phyloP scores from a whole-genome alignment of 202 grass and related monocot species.

The Schoenoplectus triqueter region DNA sequence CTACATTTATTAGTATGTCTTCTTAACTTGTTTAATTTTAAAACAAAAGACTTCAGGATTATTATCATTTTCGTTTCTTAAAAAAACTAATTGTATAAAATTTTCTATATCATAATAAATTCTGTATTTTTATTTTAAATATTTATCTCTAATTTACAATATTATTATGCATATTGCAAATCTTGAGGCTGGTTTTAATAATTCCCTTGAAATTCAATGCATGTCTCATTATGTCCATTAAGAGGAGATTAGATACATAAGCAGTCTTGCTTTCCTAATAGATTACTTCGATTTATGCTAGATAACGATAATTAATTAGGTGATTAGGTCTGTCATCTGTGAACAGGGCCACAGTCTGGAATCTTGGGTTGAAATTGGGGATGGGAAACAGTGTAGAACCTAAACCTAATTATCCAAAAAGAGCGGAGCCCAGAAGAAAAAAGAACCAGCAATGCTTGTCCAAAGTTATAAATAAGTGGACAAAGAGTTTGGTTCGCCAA shows the following conservation, averaged over 20 bases:
- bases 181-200: background rate
- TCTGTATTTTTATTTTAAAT: too few relatives aligned
- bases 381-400: conserved; percentile 36
- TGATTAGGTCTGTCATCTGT: too few relatives aligned
- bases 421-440: conserved; percentile 54
- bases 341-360: too few relatives aligned
- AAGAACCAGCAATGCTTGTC: conserved; percentile 69
- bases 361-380: conserved; percentile 12
- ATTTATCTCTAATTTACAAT: too few relatives aligned
- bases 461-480: conserved; percentile 67
- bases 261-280: background rate
- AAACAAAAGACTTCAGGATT: too few relatives aligned
- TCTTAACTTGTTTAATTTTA: too few relatives aligned
- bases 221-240: too few relatives aligned
- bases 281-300: background rate
- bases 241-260: background rate
- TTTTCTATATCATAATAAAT: too few relatives aligned
- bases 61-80: too few relatives aligned
- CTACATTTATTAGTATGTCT: too few relatives aligned
- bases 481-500: conserved; percentile 56
- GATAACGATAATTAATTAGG: background rate
- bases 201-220: background rate
- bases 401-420: conserved; percentile 61
- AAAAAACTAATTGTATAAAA: too few relatives aligned
- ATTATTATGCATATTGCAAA: background rate